Base-by-base conservation (phyloP, 1,284 basidiomycete species). In the Cutaneotrichosporon spelunceum region DNA sequence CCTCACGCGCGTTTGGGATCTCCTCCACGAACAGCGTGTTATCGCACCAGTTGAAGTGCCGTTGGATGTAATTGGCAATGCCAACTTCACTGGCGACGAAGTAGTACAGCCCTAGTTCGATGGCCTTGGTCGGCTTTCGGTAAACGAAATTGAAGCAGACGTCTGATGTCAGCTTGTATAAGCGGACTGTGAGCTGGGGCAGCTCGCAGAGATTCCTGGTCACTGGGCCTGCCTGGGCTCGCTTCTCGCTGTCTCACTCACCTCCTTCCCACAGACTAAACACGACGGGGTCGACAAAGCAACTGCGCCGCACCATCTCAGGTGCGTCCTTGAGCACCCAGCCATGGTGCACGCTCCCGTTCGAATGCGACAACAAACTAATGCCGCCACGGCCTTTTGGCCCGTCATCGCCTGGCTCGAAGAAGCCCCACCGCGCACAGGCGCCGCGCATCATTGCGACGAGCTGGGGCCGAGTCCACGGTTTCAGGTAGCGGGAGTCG, bases 261-360 rank as follows among this genome's bases (percentile, higher is more conserved):
- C 87, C 87, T 59, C 90, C 90, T 82, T 93, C 90, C 91, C 91
- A 93, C 7, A 89, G 86, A 75, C 89, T 91, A 78, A 95, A 93
- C 0, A 78, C 77, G 23, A 83, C 81, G 7, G 93, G 91, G 72
- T 96, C 93, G 33, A 93, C 87, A 72, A 95, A 93, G 70, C 89
- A 91, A 14, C 87, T 91, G 3, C 91, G 84, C 3, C 80, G 79
- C 49, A 88, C 79, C 68, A 94, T 81, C 45, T 84, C 79, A 1
- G 91, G 87, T 61, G 86, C 81, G 27, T 84, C 84, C 78, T 94
- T 94, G 54, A 95, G 81, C 72, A 94, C 71, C 78, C 78, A 79
- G 11, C 69, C 71, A 68, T 79, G 78, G 34, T 68, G 69, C 4
- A 79, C 74, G 60, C 71, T 74, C 1, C 78, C 78, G 62, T 94